Evolutionary conservation across 2,329 filamentous ascomycete species (phyloP).

Genomic region (Fusarium xyrophilum): DNA sequence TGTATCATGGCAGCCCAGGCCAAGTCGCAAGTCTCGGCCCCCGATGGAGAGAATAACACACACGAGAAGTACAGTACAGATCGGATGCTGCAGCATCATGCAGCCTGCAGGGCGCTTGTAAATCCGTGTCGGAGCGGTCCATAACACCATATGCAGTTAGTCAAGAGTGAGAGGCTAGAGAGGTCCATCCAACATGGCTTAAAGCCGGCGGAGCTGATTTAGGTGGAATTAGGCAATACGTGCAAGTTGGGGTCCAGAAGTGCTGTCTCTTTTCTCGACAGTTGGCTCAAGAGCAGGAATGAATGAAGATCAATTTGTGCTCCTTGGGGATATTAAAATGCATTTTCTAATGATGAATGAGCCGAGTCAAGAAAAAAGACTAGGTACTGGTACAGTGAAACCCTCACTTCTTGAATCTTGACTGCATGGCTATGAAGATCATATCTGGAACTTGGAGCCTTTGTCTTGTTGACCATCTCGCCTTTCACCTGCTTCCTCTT

Average conservation of each 20-base stretch:
- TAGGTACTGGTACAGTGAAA: neutral
- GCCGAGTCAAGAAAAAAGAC: neutral
- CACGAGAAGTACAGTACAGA: neutral
- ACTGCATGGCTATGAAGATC: neutral
- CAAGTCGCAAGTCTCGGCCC: conserved; percentile 5
- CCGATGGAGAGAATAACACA: neutral
- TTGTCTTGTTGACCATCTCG: neutral
- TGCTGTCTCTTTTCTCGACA: neutral
- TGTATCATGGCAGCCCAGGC: neutral
- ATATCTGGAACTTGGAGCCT: neutral
- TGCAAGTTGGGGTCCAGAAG: neutral
- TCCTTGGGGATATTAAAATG: neutral
- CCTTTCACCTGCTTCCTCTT: neutral
- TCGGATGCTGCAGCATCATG: neutral
- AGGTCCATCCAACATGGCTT: no score
- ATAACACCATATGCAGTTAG: conserved; percentile 14
- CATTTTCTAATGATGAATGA: no score
- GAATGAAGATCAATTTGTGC: neutral
- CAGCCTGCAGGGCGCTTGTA: neutral
- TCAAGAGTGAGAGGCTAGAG: neutral
- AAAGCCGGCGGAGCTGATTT: neutral
- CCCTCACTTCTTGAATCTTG: neutral
- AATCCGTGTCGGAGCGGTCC: conserved; percentile 8
- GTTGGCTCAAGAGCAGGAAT: neutral
- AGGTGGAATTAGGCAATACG: neutral